Evolutionary conservation across 495 filamentous ascomycete species (phyloP), one percentile per base, ranked within the genome.

Genomic region (Aspergillus saccharolyticus): DNA sequence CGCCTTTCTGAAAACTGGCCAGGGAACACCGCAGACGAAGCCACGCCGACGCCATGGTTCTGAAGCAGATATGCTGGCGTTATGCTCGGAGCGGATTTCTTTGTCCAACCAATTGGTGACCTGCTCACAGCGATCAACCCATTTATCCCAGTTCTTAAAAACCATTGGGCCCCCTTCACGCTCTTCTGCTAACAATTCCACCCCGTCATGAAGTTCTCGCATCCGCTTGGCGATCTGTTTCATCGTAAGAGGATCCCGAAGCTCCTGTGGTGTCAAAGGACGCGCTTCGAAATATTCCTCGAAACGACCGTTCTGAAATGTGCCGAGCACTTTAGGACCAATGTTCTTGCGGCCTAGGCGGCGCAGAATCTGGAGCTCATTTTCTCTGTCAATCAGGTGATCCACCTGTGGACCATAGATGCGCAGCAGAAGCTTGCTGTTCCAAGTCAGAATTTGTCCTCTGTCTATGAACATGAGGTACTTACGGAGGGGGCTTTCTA

Each of bases 191-290:
- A 92, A 81, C 16, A 99, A 78, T 17, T 96, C 89, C 56, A 99
- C 87, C 8, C 94, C 94, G 54, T 95, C 90, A 61, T 99, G 94
- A 19, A 99, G 79, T 71, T 99, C 94, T 57, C 91, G 80, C 89
- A 99, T 96, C 42, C 94, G 86, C 78, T 97, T 99, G n/a, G 94
- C 92, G 67, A 99, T 97, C 62, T 96, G 89, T 63, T 83, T 89
- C 42, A 89, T 92, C 0, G 89, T 96, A 28, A 88, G 87, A 2
- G 91, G 87, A 51, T 85, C 80, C 20, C 89, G 85, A 52, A 99
- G 73, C 65, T 96, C 90, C 10, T 81, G 74, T 3, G 86, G 77
- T 0, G 86, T 92, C 28, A 99, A 76, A 1, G 94, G 84, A 19
- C 79, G 78, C 0, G 95, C 89, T 65, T 96, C 81, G 63, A 94